Conservation (phyloP, 2,329 filamentous ascomycete genomes). For the Penicillium sp. region DNA sequence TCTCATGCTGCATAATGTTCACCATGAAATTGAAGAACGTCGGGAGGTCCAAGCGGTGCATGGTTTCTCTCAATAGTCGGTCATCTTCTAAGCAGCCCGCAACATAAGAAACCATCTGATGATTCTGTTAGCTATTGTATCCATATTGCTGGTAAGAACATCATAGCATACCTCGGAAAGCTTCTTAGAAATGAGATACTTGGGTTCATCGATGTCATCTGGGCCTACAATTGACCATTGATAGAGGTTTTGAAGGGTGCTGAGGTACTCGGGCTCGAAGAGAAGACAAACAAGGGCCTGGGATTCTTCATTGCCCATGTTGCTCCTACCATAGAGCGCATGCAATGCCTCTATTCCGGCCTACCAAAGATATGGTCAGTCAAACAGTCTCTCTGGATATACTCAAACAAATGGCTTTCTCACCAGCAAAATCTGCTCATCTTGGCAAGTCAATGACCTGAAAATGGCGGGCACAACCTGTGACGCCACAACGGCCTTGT, state of each 20-base stretch:
- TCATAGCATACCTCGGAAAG: slow-evolving; percentile 71
- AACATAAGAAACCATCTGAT: slow-evolving; percentile 77
- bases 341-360: slow-evolving; percentile 81
- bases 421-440: slow-evolving; percentile 74
- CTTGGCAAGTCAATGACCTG: slow-evolving; percentile 67
- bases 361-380: slow-evolving; percentile 45
- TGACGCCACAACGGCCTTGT: slow-evolving; percentile 73
- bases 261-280: slow-evolving; percentile 70
- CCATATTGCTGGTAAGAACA: slow-evolving; percentile 11
- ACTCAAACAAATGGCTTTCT: slow-evolving; percentile 21
- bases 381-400: background rate
- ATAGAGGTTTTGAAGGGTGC: slow-evolving; percentile 71
- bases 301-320: slow-evolving; percentile 77
- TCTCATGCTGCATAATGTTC: slow-evolving; percentile 77
- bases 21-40: slow-evolving; percentile 79
- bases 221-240: slow-evolving; percentile 78
- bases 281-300: slow-evolving; percentile 74
- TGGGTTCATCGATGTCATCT: slow-evolving; percentile 83
- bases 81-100: slow-evolving; percentile 82
- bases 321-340: slow-evolving; percentile 72
- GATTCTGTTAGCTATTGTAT: background rate
- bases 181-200: slow-evolving; percentile 90
- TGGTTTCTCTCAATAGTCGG: slow-evolving; percentile 62
- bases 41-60: slow-evolving; percentile 62
- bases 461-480: slow-evolving; percentile 70